Evolutionary conservation across 139 green algal genomes (phyloP).

Genomic region (Trebouxia sp.): DNA sequence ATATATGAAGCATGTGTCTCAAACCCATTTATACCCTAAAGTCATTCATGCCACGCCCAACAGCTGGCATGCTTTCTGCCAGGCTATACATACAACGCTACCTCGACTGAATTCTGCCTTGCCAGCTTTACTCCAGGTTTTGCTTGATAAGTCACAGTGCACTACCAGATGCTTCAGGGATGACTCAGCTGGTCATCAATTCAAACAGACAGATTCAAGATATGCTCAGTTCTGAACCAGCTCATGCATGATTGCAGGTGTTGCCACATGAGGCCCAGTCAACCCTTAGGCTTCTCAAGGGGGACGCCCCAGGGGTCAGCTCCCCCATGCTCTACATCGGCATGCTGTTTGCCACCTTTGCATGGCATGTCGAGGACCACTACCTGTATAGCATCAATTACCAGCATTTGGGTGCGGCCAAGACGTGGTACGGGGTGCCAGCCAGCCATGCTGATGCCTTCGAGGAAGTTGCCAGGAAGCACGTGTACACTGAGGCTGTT

Average conservation of each 20-base stretch:
- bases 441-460: slow-evolving; percentile 63
- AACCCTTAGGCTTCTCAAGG: slow-evolving; percentile 45
- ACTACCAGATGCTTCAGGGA: not conserved
- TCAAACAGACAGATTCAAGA: too few relatives aligned
- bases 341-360: slow-evolving; percentile 87
- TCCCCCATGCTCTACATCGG: slow-evolving; percentile 89
- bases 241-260: slow-evolving; percentile 27
- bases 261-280: slow-evolving; percentile 49
- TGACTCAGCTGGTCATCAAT: too few relatives aligned
- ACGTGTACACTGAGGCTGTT: slow-evolving; percentile 45
- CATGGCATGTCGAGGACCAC: slow-evolving; percentile 95
- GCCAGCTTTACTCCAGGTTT: too few relatives aligned
- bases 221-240: not conserved
- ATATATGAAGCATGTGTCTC: too few relatives aligned
- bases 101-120: too few relatives aligned
- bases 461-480: slow-evolving; percentile 54
- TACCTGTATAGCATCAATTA: slow-evolving; percentile 75
- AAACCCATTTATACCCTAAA: too few relatives aligned
- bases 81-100: too few relatives aligned
- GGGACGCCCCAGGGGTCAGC: slow-evolving; percentile 68
- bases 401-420: slow-evolving; percentile 82
- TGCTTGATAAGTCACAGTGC: too few relatives aligned
- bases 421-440: slow-evolving; percentile 83
- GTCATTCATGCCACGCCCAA: too few relatives aligned
- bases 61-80: too few relatives aligned